A percentile compares a stretch with the other conserved stretches of the same genome.
phyloP scores from a whole-genome alignment of 2,329 filamentous ascomycete genomes.

The Epichloe uncinata region DNA sequence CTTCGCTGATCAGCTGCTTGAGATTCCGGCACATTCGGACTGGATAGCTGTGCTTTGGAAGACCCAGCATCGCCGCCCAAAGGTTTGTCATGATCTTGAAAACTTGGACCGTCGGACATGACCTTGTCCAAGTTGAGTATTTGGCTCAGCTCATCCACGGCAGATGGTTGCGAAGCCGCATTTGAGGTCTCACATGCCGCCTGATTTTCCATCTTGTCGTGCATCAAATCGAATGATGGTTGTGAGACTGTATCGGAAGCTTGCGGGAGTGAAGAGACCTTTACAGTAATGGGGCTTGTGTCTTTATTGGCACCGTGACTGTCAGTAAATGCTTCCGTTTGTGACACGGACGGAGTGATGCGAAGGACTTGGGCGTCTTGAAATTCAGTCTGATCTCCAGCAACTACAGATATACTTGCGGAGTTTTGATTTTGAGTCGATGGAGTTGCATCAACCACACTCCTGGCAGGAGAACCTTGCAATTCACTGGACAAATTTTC shows the following conservation, averaged over 20 bases:
- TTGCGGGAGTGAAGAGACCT: neutral
- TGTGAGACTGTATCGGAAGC: neutral
- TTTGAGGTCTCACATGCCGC: neutral
- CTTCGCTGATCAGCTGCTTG: neutral
- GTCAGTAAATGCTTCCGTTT: slow-evolving; percentile 6
- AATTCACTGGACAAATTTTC: slow-evolving; percentile 3
- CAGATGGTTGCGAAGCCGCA: neutral
- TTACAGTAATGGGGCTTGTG: neutral
- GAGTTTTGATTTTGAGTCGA: neutral
- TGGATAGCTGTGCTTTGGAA: neutral
- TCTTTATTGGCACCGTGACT: slow-evolving; percentile 7
- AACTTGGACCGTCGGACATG: neutral
- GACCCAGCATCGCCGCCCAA: neutral
- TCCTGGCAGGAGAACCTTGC: neutral
- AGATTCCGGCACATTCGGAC: neutral
- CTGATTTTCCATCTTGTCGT: slow-evolving; percentile 1
- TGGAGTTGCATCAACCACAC: slow-evolving; percentile 3
- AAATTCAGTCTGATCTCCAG: slow-evolving; percentile 6
- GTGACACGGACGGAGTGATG: slow-evolving; percentile 6
- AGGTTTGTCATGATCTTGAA: neutral
- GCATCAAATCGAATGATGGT: neutral
- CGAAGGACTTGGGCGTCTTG: slow-evolving; percentile 18
- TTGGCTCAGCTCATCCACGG: slow-evolving; percentile 9
- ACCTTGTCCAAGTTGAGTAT: slow-evolving; percentile 8
- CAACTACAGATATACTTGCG: neutral